Evolutionary conservation across 2,329 filamentous ascomycete species (phyloP), one percentile per base, ranked within the genome.

Genomic region (Sarocladium brachiariae): DNA sequence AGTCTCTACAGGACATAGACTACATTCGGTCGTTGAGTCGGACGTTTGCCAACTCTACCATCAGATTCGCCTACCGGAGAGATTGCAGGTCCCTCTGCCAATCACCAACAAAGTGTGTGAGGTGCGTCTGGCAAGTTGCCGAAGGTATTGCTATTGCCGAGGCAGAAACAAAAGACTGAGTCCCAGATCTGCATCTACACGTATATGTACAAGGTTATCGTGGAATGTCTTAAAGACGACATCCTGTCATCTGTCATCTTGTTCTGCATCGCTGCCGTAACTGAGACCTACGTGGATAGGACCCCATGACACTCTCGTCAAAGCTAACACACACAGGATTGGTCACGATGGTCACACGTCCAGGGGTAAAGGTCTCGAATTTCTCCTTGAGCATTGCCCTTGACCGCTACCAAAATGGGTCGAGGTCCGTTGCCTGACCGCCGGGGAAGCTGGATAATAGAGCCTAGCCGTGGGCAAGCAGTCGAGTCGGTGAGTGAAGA

Each of bases 281-380:
- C 18, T 19, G 35, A 39, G 35, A 39, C 35, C 35, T 39, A 39
- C 18, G 35, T 21, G 6, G 7, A 39, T 8, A 13, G 16, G 7
- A 8, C 4, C 35, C 23, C 23, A 43, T 43, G 39, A 39, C 37
- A n/a, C 21, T 13, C 21, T 27, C 3, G n/a, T 43, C 5, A n/a
- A 27, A 27, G 39, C 39, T 43, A 43, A 25, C 21, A 23, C 23
- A 43, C 23, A n/a, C 16, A 7, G 21, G n/a, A 16, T 9, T 14
- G 39, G n/a, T 43, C 39, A 43, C 39, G 39, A 43, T 43, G 39
- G 39, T 39, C 39, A 43, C 39, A 25, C 6, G 19, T 24, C 39
- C 39, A 43, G 39, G 39, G 21, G 39, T 10, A 43, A 43, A 25
- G 23, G 39, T 43, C 39, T 43, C 39, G 39, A 25, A 43, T 43